phyloP scores from a whole-genome alignment of 768 basidiomycete species.

The Agrocybe pediades region DNA sequence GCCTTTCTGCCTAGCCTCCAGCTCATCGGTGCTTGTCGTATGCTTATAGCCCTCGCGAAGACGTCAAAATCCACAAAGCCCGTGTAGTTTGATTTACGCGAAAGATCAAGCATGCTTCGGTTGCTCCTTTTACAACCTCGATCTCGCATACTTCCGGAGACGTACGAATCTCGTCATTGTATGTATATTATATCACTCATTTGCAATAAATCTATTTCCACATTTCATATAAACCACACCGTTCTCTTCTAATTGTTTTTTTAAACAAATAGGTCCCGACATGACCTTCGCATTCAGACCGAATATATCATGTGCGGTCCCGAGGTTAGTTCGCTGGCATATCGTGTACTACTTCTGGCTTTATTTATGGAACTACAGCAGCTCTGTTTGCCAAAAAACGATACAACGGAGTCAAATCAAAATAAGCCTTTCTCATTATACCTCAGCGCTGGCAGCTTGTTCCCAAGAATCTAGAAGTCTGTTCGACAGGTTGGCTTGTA shows the following conservation, averaged over 20 bases:
- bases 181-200: conserved; percentile 7
- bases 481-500: neutral
- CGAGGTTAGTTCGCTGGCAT: conserved; percentile 14
- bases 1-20: neutral
- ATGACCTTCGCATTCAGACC: conserved; percentile 12
- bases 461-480: neutral
- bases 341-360: neutral
- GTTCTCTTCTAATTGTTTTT: conserved; percentile 7
- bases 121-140: conserved; percentile 9
- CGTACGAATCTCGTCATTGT: conserved; percentile 1
- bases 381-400: conserved; percentile 9
- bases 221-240: conserved; percentile 14
- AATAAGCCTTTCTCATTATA: conserved; percentile 2
- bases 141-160: neutral
- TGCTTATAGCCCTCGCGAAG: conserved; percentile 59
- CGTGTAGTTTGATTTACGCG: conserved; percentile 34
- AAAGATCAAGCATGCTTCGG: neutral
- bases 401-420: conserved; percentile 9
- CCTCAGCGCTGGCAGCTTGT: conserved; percentile 5
- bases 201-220: conserved; percentile 14
- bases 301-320: conserved; percentile 15
- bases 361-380: conserved; percentile 7
- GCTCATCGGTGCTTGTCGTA: conserved; percentile 4
- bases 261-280: conserved; percentile 15
- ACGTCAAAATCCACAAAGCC: conserved; percentile 89